A percentile compares a stretch with the other conserved stretches of the same genome.
Evolutionary conservation across 176 grass and related monocot species (phyloP).

Genomic region (Pontederia crassipes): DNA sequence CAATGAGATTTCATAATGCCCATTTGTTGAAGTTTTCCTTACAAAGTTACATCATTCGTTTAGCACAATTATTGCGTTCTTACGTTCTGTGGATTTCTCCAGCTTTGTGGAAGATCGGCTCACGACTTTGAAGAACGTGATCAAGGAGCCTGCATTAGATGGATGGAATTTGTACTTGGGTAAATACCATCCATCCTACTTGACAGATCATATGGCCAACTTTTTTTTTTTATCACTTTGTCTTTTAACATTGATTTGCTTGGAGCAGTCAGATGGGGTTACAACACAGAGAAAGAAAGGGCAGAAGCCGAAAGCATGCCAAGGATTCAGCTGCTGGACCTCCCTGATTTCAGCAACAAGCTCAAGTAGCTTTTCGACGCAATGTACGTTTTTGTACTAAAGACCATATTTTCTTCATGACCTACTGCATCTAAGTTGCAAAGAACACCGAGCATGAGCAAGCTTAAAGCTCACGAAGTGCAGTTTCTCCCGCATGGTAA

Average conservation of each 20-base stretch:
- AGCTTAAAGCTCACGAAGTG: too few species aligned
- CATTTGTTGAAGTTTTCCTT: not conserved
- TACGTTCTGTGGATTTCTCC: constrained; percentile 8
- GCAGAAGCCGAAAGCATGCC: constrained; percentile 41
- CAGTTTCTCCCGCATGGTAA: too few species aligned
- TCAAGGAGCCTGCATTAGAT: constrained; percentile 67
- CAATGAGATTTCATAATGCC: not conserved
- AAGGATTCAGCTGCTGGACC: constrained; percentile 64
- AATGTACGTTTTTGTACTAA: too few species aligned
- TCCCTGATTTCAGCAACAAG: constrained; percentile 61
- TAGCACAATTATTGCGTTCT: not conserved
- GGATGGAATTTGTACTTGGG: constrained; percentile 79
- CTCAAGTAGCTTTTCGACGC: constrained; percentile 36
- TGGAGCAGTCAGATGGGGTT: constrained; percentile 74
- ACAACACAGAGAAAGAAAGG: constrained; percentile 67
- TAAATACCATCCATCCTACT: constrained; percentile 20
- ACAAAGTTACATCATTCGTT: not conserved
- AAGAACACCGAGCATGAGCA: too few species aligned
- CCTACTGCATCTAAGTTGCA: too few species aligned
- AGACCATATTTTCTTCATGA: too few species aligned
- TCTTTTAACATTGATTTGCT: not conserved
- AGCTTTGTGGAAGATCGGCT: constrained; percentile 81
- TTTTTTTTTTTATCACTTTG: not conserved
- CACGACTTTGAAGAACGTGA: constrained; percentile 77
- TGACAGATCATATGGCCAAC: not conserved